phyloP scores from a whole-genome alignment of 768 basidiomycete genomes.

The Naganishia friedmannii region DNA sequence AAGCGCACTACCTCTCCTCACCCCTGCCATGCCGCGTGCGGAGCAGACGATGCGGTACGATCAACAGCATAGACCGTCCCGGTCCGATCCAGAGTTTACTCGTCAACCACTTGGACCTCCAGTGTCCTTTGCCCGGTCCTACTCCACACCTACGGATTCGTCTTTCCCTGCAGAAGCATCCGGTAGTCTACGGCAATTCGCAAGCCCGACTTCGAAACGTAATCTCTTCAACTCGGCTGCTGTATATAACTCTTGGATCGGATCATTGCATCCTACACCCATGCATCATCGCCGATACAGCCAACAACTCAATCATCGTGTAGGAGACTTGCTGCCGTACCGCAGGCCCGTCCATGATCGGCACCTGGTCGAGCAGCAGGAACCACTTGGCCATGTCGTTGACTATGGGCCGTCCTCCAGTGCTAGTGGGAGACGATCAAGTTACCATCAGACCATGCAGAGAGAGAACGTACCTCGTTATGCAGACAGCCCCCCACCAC shows the following conservation, averaged over 20 bases:
- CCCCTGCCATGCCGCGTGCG: neutral
- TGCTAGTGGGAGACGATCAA: neutral
- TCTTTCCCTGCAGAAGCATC: neutral
- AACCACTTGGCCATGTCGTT: neutral
- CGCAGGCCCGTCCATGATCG: neutral
- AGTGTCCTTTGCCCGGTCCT: conserved; percentile 1
- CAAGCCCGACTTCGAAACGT: neutral
- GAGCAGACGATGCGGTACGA: neutral
- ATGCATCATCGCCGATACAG: neutral
- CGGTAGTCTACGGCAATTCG: neutral
- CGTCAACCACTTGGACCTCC: neutral
- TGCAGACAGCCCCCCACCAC: neutral
- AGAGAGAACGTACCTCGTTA: neutral
- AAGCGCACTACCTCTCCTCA: neutral
- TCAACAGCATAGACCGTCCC: neutral
- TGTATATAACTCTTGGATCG: neutral
- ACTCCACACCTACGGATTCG: neutral
- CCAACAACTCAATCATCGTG: neutral
- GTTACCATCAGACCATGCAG: neutral
- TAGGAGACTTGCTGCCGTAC: neutral
- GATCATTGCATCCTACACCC: neutral
- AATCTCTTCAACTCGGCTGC: conserved; percentile 5
- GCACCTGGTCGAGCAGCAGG: too few relatives aligned
- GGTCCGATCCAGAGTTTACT: neutral
- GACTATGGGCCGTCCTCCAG: neutral